These are phyloP conservation scores for Porodaedalea pini DNA, from an alignment of 1,284 basidiomycete genomes.

Conservation along the genomic window DNA sequence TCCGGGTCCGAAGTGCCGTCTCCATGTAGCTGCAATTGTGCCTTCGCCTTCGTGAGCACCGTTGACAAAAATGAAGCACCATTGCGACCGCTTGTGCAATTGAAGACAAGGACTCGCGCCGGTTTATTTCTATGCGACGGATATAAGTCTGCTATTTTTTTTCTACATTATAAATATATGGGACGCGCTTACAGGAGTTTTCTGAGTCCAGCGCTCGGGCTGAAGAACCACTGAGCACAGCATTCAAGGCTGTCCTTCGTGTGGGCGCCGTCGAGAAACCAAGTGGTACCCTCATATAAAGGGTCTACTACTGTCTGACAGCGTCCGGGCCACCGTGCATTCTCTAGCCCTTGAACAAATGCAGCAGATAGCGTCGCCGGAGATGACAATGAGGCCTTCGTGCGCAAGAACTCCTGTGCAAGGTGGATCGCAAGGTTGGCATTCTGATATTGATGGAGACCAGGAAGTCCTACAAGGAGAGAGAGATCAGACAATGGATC, in stretches of 20 bases:
- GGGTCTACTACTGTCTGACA: slow-evolving; percentile 83
- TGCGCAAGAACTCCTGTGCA: slow-evolving; percentile 63
- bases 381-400: slow-evolving; percentile 32
- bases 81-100: slow-evolving; percentile 91
- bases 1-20: slow-evolving; percentile 34
- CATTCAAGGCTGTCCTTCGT: slow-evolving; percentile 87
- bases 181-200: slow-evolving; percentile 14
- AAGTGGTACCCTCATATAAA: slow-evolving; percentile 49
- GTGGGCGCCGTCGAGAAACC: slow-evolving; percentile 96
- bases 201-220: slow-evolving; percentile 40
- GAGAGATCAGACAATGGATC: slow-evolving; percentile 2
- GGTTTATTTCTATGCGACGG: slow-evolving; percentile 26
- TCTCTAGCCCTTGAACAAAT: slow-evolving; percentile 62
- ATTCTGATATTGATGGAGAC: slow-evolving; percentile 88
- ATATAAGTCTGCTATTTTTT: background rate
- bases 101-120: slow-evolving; percentile 81
- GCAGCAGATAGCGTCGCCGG: slow-evolving; percentile 41
- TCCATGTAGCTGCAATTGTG: slow-evolving; percentile 42
- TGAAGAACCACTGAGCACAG: slow-evolving; percentile 85
- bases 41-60: slow-evolving; percentile 49
- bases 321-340: slow-evolving; percentile 91
- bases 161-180: background rate
- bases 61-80: slow-evolving; percentile 68
- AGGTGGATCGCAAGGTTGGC: slow-evolving; percentile 85
- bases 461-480: slow-evolving; percentile 65